Evolutionary conservation across 1,284 basidiomycete genomes (phyloP).

Genomic region (Peniophora sp.): DNA sequence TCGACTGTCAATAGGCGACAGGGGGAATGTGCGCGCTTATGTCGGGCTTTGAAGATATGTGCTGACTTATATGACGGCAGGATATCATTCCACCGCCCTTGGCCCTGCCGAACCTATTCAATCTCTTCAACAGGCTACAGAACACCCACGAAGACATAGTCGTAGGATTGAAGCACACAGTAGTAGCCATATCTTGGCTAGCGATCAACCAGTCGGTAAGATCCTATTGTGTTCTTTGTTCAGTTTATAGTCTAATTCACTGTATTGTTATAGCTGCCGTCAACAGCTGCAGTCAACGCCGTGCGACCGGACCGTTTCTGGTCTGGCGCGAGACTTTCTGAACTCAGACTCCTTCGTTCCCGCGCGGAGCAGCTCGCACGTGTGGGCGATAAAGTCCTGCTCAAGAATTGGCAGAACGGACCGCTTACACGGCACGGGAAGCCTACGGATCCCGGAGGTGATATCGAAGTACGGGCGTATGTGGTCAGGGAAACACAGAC

Average conservation of each 20-base stretch:
- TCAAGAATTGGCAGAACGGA: constrained; percentile 37
- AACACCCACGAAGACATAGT: constrained; percentile 50
- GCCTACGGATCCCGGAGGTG: constrained; percentile 32
- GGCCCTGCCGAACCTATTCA: constrained; percentile 38
- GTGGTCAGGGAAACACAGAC: constrained; percentile 68
- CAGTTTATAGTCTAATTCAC: background rate
- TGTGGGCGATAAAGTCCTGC: constrained; percentile 57
- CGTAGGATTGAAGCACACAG: constrained; percentile 69
- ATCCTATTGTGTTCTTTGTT: background rate
- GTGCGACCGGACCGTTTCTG: constrained; percentile 72
- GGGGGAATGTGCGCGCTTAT: constrained; percentile 44
- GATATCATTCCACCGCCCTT: constrained; percentile 57
- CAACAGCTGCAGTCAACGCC: constrained; percentile 45
- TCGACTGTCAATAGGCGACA: constrained; percentile 64
- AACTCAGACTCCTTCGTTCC: constrained; percentile 60
- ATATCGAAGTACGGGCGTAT: constrained; percentile 47
- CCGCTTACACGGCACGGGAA: constrained; percentile 52
- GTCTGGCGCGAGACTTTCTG: constrained; percentile 55
- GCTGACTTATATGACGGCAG: constrained; percentile 23
- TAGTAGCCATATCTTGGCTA: constrained; percentile 81
- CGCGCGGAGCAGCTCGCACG: constrained; percentile 57
- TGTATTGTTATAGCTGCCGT: constrained; percentile 41
- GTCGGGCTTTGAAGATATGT: background rate
- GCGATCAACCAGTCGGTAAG: constrained; percentile 81
- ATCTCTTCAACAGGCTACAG: constrained; percentile 35